Base-by-base conservation (phyloP, 2,329 filamentous ascomycete genomes). In the Fusarium piperis region DNA sequence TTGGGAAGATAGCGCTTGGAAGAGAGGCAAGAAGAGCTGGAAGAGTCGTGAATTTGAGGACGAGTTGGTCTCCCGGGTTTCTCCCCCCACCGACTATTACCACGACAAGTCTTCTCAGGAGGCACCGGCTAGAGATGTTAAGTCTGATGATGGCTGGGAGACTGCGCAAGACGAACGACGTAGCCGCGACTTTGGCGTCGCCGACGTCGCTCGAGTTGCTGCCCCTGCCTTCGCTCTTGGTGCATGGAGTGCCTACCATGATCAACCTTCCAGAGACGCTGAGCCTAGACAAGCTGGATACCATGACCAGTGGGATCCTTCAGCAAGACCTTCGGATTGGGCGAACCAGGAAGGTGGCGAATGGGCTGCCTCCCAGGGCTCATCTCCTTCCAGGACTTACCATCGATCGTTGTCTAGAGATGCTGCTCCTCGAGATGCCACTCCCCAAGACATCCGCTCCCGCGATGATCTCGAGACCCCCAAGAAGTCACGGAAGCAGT, bases 21-120 rank as follows among this genome's bases (percentile, higher is more conserved):
- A 78, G 59, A 83, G 79, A 70, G 76, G 78, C 26, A 81, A 80
- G 64, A 81, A 79, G 65, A 74, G 74, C 48, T 68, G 67, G 18
- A 78, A 69, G 67, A 77, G 72, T 15, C 78, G 74, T 18, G 79
- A 80, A 30, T 58, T 71, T 9, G 76, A 79, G 4, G 78, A 79
- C 23, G 74, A 75, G 35, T 56, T 61, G 9, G 67, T 61, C 46
- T 67, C 76, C 12, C 73, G 66, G 38, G 74, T 78, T 10, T 78
- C 80, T 6, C 75, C 78, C 15, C 75, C 78, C 26, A 64, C 76
- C 15, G 78, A 80, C 36, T 76, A 76, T 33, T 78, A 76, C 64
- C 74, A 79, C 20, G 77, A 80, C 56, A 64, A 52, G n/a, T 39
- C 41, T 62, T 62, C 68, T 28, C 41, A 60, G 36, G 64, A 72